Base-by-base conservation (phyloP, 2,329 filamentous ascomycete species). In the Chaetomiaceae sp. region DNA sequence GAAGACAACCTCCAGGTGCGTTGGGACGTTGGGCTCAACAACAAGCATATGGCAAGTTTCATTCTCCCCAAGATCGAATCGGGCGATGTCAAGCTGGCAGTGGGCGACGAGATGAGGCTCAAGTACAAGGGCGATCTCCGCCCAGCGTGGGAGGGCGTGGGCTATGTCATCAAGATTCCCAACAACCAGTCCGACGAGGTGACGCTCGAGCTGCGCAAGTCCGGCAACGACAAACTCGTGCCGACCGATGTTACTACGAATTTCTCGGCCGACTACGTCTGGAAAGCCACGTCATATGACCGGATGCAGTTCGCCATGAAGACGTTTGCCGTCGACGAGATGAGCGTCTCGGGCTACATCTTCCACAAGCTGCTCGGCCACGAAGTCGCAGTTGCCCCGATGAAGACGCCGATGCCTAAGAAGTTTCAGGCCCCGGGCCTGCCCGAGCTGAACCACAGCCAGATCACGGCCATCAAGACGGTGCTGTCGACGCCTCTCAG, bases 241-340 rank as follows among this genome's bases (percentile, higher is more conserved):
- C 94, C 94, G 0, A 96, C 90, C 0, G 92, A 99, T 65, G 94
- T 92, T 71, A 96, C 92, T 0, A 90, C 95, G 72, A 96, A 96
- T 71, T 99, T 99, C 72, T 96, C 91, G 15, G 94, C 92, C 61
- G 94, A 99, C 69, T 99, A 99, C 66, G 94, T 99, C 52, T 99
- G 94, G 94, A 99, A 99, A 70, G 94, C 95, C 14, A 99, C 95
- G 0, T 97, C 92, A 0, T 99, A 99, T 68, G 94, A 99, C 67
- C 91, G 94, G 59, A 99, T 99, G 94, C 94, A 99, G 71, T 84
- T 91, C 61, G 95, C 94, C 51, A 97, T 99, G 92, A 97, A 96
- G 78, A 97, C 90, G 0, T 99, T 99, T 68, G 94, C 94, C 6
- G 85, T 97, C 40, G 92, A 99, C 63, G 94, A 99, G 71, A 89